Evolutionary conservation across 2,329 filamentous ascomycete genomes (phyloP).

Genomic region (Fusarium begoniae): DNA sequence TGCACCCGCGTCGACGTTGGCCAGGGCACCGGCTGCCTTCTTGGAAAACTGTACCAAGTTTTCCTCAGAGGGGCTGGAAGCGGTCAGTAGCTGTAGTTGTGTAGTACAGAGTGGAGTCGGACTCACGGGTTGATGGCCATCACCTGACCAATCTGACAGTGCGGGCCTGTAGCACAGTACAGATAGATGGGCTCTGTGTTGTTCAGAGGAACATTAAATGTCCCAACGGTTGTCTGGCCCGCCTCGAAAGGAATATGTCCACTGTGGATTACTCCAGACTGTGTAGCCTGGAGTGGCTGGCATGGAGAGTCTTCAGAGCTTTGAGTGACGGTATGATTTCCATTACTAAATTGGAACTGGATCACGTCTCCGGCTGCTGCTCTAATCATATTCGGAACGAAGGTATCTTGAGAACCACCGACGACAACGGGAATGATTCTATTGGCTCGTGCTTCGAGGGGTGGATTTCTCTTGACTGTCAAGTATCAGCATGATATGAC

Average conservation of each 20-base stretch:
- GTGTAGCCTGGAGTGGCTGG: slow-evolving; percentile 48
- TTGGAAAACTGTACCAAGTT: slow-evolving; percentile 31
- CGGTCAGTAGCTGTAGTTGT: not conserved
- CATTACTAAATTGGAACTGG: slow-evolving; percentile 55
- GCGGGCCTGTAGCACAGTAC: slow-evolving; percentile 59
- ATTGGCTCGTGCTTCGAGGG: slow-evolving; percentile 25
- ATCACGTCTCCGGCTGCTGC: slow-evolving; percentile 51
- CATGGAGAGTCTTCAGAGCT: slow-evolving; percentile 49
- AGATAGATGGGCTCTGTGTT: slow-evolving; percentile 57
- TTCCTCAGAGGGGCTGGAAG: slow-evolving; percentile 22
- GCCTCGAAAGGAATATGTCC: slow-evolving; percentile 52
- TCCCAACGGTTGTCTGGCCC: slow-evolving; percentile 51
- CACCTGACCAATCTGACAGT: slow-evolving; percentile 61
- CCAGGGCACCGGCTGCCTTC: slow-evolving; percentile 22
- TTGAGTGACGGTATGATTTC: slow-evolving; percentile 57
- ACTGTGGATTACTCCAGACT: slow-evolving; percentile 49
- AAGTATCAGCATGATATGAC: not conserved
- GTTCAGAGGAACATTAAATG: slow-evolving; percentile 58
- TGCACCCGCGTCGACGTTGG: slow-evolving; percentile 32
- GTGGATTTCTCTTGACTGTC: slow-evolving; percentile 36
- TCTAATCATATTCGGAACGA: slow-evolving; percentile 49
- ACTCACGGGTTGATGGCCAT: slow-evolving; percentile 60
- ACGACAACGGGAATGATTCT: slow-evolving; percentile 48
- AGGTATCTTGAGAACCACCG: slow-evolving; percentile 49
- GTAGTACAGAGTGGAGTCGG: accelerated